Evolutionary conservation across 1,284 basidiomycete genomes (phyloP).

Genomic region (Violaceomyces palustris): DNA sequence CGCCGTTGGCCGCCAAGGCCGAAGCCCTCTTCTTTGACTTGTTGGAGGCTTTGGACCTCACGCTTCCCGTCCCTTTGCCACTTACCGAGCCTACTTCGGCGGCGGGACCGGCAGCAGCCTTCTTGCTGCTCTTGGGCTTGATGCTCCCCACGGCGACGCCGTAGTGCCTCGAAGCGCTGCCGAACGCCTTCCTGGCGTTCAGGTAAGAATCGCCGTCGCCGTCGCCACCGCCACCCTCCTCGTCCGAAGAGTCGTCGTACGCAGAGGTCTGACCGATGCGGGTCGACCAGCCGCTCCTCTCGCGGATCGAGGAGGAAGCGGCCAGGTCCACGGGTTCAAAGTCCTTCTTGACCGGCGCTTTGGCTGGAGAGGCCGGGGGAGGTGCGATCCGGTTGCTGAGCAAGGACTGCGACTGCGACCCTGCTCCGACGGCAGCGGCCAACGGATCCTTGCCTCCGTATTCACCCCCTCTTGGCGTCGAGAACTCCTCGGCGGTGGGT

Average conservation of each 20-base stretch:
- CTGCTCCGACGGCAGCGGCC: conserved; percentile 5
- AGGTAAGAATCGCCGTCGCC: conserved; percentile 33
- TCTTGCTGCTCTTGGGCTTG: conserved; percentile 14
- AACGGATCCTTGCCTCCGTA: conserved; percentile 22
- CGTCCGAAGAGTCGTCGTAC: conserved; percentile 28
- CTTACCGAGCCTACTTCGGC: too few relatives aligned
- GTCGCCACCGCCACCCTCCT: conserved; percentile 22
- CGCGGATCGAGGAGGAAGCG: conserved; percentile 17
- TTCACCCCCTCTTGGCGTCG: conserved; percentile 19
- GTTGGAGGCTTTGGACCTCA: conserved; percentile 15
- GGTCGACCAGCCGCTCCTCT: conserved; percentile 38
- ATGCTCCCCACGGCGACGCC: conserved; percentile 38
- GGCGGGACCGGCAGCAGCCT: conserved; percentile 16
- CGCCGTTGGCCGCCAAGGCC: neutral
- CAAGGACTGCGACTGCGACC: conserved; percentile 1
- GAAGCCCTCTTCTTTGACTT: conserved; percentile 11
- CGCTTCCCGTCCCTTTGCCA: too few relatives aligned
- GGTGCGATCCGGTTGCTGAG: conserved; percentile 34
- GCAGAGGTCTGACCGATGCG: conserved; percentile 20
- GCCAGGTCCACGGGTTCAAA: conserved; percentile 28
- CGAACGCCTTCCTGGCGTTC: conserved; percentile 42
- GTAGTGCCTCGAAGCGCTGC: conserved; percentile 33
- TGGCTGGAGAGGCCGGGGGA: conserved; percentile 24
- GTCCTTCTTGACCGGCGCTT: conserved; percentile 15
- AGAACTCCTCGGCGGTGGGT: conserved; percentile 11